phyloP scores from a whole-genome alignment of 1,284 basidiomycete genomes.

The Veloboletus limbatus region DNA sequence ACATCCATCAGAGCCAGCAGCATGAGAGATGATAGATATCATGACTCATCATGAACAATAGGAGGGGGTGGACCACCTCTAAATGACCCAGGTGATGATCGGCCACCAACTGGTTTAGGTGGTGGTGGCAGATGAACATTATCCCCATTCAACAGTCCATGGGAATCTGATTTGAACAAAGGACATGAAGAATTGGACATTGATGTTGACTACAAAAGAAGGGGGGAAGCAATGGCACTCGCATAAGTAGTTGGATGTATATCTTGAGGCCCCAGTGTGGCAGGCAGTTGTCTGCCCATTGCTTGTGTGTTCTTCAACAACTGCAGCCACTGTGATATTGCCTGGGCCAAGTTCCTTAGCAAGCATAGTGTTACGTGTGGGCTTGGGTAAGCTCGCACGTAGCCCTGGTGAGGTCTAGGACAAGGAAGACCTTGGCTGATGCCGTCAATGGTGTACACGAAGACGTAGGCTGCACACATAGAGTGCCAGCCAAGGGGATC shows the following conservation, averaged over 20 bases:
- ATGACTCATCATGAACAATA: conserved; percentile 66
- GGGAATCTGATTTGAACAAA: conserved; percentile 62
- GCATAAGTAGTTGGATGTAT: conserved; percentile 95
- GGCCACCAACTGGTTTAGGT: conserved; percentile 44
- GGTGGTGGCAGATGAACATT: conserved; percentile 62
- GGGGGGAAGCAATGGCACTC: conserved; percentile 60
- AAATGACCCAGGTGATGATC: conserved; percentile 65
- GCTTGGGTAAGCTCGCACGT: too few species aligned
- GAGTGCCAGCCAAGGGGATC: too few species aligned
- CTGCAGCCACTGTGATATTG: conserved; percentile 78
- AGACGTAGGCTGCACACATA: too few species aligned
- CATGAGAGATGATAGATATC: conserved; percentile 62
- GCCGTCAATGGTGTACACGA: too few species aligned
- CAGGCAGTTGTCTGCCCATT: conserved; percentile 73
- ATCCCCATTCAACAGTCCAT: conserved; percentile 48
- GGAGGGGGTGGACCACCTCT: conserved; percentile 76
- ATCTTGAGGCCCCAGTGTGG: conserved; percentile 88
- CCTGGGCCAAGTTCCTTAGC: conserved; percentile 86
- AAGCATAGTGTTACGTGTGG: too few species aligned
- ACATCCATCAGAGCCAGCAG: conserved; percentile 83
- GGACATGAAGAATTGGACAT: conserved; percentile 40
- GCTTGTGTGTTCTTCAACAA: conserved; percentile 80
- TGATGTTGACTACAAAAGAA: conserved; percentile 52
- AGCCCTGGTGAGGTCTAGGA: too few species aligned
- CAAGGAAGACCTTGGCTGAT: too few species aligned